Evolutionary conservation across 2,329 filamentous ascomycete genomes (phyloP).

Genomic region (Apiospora phragmitis): DNA sequence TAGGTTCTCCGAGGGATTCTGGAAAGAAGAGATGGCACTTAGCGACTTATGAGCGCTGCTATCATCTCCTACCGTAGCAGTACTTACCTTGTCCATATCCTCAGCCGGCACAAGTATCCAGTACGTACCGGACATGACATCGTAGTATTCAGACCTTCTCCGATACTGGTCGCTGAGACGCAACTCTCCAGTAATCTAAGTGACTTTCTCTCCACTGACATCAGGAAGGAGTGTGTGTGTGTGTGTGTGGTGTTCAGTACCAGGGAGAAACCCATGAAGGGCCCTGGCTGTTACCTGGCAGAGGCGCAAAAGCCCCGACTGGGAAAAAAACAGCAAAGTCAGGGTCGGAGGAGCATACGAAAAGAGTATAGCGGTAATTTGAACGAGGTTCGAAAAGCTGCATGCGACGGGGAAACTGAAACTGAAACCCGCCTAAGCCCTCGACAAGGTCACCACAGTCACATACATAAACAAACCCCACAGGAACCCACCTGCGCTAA

Average conservation of each 20-base stretch:
- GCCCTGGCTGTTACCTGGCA: neutral
- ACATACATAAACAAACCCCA: constrained; percentile 13
- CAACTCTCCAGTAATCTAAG: neutral
- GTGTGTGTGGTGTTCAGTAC: neutral
- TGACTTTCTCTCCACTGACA: constrained; percentile 1
- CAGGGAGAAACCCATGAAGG: neutral
- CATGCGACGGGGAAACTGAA: constrained; percentile 30
- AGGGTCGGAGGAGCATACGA: constrained; percentile 20
- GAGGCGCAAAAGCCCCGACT: neutral
- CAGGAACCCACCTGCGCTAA: constrained; percentile 8
- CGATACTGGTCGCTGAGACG: neutral
- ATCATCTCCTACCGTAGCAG: neutral
- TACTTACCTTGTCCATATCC: neutral
- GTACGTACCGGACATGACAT: constrained; percentile 8
- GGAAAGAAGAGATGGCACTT: constrained; percentile 4
- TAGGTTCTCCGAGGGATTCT: constrained; percentile 13
- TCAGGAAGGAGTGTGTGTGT: neutral
- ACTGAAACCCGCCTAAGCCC: constrained; percentile 32
- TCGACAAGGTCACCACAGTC: constrained; percentile 22
- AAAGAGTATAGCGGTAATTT: constrained; percentile 26
- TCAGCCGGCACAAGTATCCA: neutral
- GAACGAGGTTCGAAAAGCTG: constrained; percentile 27
- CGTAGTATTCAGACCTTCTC: neutral
- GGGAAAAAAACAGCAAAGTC: neutral
- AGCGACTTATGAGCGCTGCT: neutral